A percentile compares a stretch with the other conserved stretches of the same genome.
phyloP scores from a whole-genome alignment of 2,329 filamentous ascomycete species.

The Thyridium curvatum region DNA sequence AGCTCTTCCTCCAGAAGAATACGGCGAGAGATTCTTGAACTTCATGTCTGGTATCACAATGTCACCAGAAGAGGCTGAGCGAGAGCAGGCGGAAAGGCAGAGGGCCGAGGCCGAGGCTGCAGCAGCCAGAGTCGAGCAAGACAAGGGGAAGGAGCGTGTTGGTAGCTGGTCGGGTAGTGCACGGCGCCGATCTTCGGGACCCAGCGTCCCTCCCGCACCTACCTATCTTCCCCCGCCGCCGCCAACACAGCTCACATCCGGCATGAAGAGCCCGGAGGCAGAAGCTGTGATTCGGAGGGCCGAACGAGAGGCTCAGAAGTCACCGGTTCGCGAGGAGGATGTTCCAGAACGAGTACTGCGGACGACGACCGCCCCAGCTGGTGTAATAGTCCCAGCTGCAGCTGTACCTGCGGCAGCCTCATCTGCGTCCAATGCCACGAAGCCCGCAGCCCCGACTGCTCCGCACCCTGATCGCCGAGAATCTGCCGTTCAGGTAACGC shows the following conservation, averaged over 20 bases:
- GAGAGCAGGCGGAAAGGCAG: constrained; percentile 55
- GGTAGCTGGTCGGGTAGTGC: constrained; percentile 29
- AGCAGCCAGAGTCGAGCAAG: constrained; percentile 22
- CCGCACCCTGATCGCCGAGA: constrained; percentile 42
- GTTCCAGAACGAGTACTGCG: constrained; percentile 56
- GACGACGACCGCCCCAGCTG: constrained; percentile 19
- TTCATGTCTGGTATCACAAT: constrained; percentile 90
- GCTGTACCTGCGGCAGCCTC: constrained; percentile 4
- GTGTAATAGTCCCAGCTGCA: constrained; percentile 8
- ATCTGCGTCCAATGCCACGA: constrained; percentile 9
- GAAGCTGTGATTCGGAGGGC: constrained; percentile 34
- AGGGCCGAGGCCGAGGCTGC: constrained; percentile 45
- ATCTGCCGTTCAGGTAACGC: constrained; percentile 40
- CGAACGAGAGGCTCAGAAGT: constrained; percentile 26
- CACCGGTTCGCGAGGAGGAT: constrained; percentile 36
- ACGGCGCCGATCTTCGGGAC: constrained; percentile 17
- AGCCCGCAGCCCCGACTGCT: constrained; percentile 16
- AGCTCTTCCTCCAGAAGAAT: constrained; percentile 80
- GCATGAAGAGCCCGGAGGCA: constrained; percentile 27
- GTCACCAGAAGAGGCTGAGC: constrained; percentile 75
- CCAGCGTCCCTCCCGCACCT: constrained; percentile 35
- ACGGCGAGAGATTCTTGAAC: constrained; percentile 88
- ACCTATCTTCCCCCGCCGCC: constrained; percentile 38
- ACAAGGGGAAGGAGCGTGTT: constrained; percentile 21
- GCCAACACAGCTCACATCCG: constrained; percentile 17